Evolutionary conservation across 495 filamentous ascomycete genomes (phyloP), one percentile per base, ranked within the genome.

Genomic region (Glutinoglossum americanum): DNA sequence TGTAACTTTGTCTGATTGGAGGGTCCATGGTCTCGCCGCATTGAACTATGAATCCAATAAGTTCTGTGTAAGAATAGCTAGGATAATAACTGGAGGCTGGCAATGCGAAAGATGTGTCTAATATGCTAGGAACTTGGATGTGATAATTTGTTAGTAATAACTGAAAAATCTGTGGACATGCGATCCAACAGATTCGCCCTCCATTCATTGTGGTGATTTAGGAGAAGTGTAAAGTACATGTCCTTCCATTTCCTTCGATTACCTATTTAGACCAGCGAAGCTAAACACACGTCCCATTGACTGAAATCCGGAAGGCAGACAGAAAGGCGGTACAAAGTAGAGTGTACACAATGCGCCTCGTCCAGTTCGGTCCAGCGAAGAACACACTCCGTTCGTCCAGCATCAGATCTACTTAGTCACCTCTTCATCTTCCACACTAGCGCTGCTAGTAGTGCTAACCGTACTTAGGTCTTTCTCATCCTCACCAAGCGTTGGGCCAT

Each of bases 401-500:
- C 11, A 32, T 44, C 32, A 67, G 41, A 66, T 55, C 48, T 68
- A 67, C 67, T 71, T 71, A 17, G 63, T 57, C 55, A 63, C 62
- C 15, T 69, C 67, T 53, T 72, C 70, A 47, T 72, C 71, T n/a
- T 72, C 71, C 44, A 71, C 55, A 56, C 69, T 71, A 47, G 56
- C 56, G 44, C 37, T 49, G 56, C 39, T 30, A 19, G 37, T 68
- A 48, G 55, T 60, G 56, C 64, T 66, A 57, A 68, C 70, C 5
- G 75, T 72, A 57, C 70, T 76, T 59, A 61, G 39, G 13, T 71
- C 70, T 25, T 72, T 74, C 13, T 71, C 70, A 23, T 56, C 57
- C 17, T 45, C 57, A 10, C n/a, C 27, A 1, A 11, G 54, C 27
- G 55, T 59, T 39, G 74, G 67, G 13, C 80, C 83, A 64, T 89